Percentiles rank a stretch among this genome's conserved stretches.
phyloP scores from a whole-genome alignment of 78 protist species.

The Dictyostelium firmibasis region DNA sequence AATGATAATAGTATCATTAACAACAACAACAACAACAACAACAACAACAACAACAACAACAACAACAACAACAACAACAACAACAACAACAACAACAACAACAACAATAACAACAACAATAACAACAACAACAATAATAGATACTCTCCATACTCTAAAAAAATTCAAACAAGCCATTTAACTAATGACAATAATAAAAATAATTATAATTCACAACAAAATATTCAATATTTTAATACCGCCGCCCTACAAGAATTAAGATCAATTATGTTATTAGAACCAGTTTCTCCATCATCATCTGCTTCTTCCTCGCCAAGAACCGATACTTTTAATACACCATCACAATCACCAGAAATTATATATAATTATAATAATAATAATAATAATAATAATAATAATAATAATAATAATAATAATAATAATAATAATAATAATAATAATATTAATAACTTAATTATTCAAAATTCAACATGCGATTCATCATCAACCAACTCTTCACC shows the following conservation, averaged over 20 bases:
- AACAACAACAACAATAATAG: neutral
- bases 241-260: neutral
- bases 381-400: neutral
- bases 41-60: neutral
- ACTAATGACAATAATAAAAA: neutral
- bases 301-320: constrained; percentile 6
- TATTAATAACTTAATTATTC: neutral
- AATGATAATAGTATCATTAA: no score
- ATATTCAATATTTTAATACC: neutral
- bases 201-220: neutral
- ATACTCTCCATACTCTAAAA: neutral
- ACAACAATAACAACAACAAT: neutral
- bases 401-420: neutral
- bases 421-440: neutral
- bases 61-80: neutral
- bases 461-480: neutral
- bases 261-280: neutral
- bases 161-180: constrained; percentile 5
- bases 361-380: neutral
- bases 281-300: constrained; percentile 14
- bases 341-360: neutral
- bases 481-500: constrained; percentile 4
- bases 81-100: neutral
- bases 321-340: neutral
- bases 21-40: no score